Evolutionary conservation across 2,329 filamentous ascomycete species (phyloP), one percentile per base, ranked within the genome.

Genomic region (Taxawa tesnikishii): DNA sequence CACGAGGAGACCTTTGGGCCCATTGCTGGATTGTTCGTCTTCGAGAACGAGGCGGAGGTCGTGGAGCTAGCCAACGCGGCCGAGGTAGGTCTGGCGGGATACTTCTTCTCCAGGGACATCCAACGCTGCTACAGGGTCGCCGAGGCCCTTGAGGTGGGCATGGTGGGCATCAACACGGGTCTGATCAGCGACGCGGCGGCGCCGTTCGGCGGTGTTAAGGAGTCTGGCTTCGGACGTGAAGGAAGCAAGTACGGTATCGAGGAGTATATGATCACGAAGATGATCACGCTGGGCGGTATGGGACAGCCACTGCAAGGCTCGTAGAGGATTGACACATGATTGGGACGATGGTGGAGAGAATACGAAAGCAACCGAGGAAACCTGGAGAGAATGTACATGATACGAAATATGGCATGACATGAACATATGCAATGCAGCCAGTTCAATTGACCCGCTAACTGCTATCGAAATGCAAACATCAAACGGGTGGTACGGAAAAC

Each of bases 1-100:
- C 65, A 65, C 2, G 88, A 96, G 58, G 90, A 98, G 65, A 98
- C 88, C 0, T 98, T 98, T 53, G 90, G 90, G 0, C 90, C 90
- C 3, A 81, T 96, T 0, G 88, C 87, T 0, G 88, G 82, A 1
- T 59, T 96, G 10, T 94, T 94, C 65, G 70, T 76, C 29, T 98
- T 96, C 51, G 72, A 83, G 28, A 84, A 79, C 0, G 90, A 96
- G 59, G 77, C 80, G 32, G 87, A 96, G 48, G 90, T 94, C 4
- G 75, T 96, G 17, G 66, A 71, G 40, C 60, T 88, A 43, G 88
- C 90, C 4, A 98, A 98, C 57, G 58, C 63, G 26, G 67, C 83
- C 1, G 77, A 88, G 32, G 87, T 96, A 23, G 90, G 90, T 1
- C 68, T 98, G 21, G 90, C 88, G 0, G 88, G 83, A 1, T 96